Conservation (phyloP, 1,284 basidiomycete species). For the Sporisorium scitamineum region DNA sequence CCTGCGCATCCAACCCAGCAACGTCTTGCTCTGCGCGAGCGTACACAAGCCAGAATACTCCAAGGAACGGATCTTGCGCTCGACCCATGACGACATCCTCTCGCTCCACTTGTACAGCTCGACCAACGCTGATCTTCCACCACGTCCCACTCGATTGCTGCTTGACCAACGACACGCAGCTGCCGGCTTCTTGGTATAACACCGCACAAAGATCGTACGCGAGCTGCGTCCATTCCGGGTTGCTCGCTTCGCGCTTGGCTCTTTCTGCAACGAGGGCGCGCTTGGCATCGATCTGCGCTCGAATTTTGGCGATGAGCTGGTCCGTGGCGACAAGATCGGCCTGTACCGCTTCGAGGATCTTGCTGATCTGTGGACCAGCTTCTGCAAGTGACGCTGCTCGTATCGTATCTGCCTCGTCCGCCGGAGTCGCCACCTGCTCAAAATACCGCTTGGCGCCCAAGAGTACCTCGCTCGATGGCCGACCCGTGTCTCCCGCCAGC, state of each 20-base stretch:
- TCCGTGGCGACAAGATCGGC: slow-evolving; percentile 32
- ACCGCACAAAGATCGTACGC: slow-evolving; percentile 46
- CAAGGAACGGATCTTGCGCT: slow-evolving; percentile 17
- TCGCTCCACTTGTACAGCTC: slow-evolving; percentile 6
- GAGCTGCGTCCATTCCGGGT: slow-evolving; percentile 44
- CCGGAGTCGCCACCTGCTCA: slow-evolving; percentile 21
- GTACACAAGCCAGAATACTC: slow-evolving; percentile 47
- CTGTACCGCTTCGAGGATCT: slow-evolving; percentile 26
- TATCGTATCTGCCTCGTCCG: slow-evolving; percentile 17
- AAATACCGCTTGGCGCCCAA: slow-evolving; percentile 39
- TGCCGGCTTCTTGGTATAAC: slow-evolving; percentile 27
- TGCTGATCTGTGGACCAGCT: slow-evolving; percentile 32
- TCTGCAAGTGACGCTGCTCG: slow-evolving; percentile 27
- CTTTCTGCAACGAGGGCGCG: slow-evolving; percentile 19
- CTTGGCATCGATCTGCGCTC: slow-evolving; percentile 30
- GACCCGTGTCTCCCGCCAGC: slow-evolving; percentile 23
- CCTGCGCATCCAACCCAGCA: not conserved
- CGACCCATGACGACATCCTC: slow-evolving; percentile 40
- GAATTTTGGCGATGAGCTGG: slow-evolving; percentile 23
- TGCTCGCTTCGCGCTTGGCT: slow-evolving; percentile 32
- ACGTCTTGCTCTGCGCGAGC: slow-evolving; percentile 9
- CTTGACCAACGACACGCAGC: slow-evolving; percentile 31
- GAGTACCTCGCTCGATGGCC: slow-evolving; percentile 23
- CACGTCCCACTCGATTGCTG: slow-evolving; percentile 25
- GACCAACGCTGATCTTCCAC: slow-evolving; percentile 33